These are phyloP conservation scores for Epichloe sp. DNA, from an alignment of 2,329 filamentous ascomycete species.

Conservation along the genomic window DNA sequence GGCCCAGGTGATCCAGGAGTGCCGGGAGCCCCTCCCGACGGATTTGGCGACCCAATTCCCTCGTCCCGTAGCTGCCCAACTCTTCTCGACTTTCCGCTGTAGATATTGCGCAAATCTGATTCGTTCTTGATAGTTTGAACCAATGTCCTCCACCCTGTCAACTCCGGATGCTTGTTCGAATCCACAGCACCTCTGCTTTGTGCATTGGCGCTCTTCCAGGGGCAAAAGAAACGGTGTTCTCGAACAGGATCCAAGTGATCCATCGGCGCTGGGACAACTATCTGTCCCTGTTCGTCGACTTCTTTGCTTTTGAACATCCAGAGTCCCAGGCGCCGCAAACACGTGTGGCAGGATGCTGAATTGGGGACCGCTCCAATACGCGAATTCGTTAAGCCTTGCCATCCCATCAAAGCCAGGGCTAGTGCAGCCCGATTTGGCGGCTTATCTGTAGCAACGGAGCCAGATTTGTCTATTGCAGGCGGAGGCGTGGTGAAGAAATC, in stretches of 20 bases:
- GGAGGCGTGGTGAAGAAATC: slow-evolving; percentile 40
- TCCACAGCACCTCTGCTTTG: slow-evolving; percentile 35
- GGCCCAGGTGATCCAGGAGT: slow-evolving; percentile 9
- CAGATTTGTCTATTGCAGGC: slow-evolving; percentile 13
- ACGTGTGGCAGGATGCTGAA: slow-evolving; percentile 69
- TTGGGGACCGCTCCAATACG: slow-evolving; percentile 51
- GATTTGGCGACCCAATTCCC: neutral
- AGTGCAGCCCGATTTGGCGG: slow-evolving; percentile 49
- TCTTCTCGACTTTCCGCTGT: slow-evolving; percentile 18
- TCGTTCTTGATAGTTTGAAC: slow-evolving; percentile 45
- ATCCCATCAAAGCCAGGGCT: slow-evolving; percentile 58
- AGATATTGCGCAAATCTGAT: slow-evolving; percentile 33
- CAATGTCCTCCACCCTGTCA: slow-evolving; percentile 43
- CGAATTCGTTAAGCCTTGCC: slow-evolving; percentile 51
- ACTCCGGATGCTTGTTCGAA: slow-evolving; percentile 21
- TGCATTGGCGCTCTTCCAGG: slow-evolving; percentile 55
- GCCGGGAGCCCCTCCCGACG: neutral
- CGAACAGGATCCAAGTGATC: slow-evolving; percentile 53
- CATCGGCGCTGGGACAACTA: slow-evolving; percentile 48
- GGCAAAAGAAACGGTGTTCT: slow-evolving; percentile 74
- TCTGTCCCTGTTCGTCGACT: slow-evolving; percentile 38
- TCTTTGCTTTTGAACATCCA: slow-evolving; percentile 85
- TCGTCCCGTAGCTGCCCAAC: slow-evolving; percentile 6
- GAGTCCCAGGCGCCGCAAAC: slow-evolving; percentile 74
- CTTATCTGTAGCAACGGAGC: slow-evolving; percentile 12